Evolutionary conservation across 75 land plant genomes (phyloP).

Genomic region (Azolla pinnata): DNA sequence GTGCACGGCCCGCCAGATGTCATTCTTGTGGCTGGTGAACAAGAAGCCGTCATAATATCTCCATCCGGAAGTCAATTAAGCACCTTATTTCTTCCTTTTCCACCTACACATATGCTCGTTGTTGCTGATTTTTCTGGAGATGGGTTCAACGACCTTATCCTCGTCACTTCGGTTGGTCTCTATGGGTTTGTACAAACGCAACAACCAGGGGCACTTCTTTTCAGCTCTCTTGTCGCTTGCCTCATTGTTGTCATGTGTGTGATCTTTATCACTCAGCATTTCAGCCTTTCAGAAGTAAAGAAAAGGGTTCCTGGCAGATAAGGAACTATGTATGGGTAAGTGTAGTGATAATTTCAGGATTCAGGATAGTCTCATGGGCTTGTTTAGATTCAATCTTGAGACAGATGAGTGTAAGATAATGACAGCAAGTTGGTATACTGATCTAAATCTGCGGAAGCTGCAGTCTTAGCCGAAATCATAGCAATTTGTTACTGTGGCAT

Average conservation of each 20-base stretch:
- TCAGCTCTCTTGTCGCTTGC: slow-evolving; percentile 88
- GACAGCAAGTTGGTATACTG: too few relatives aligned
- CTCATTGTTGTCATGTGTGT: slow-evolving; percentile 82
- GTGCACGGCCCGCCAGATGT: slow-evolving; percentile 43
- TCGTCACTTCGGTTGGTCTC: slow-evolving; percentile 62
- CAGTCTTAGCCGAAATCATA: too few relatives aligned
- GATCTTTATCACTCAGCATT: slow-evolving; percentile 67
- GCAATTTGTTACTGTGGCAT: too few relatives aligned
- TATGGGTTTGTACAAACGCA: slow-evolving; percentile 94
- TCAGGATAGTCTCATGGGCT: too few relatives aligned
- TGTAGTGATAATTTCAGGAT: too few relatives aligned
- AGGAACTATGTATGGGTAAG: too few relatives aligned
- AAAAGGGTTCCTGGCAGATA: slow-evolving; percentile 26
- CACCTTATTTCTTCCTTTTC: slow-evolving; percentile 45
- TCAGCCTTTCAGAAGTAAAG: slow-evolving; percentile 60
- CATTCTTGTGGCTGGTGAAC: slow-evolving; percentile 82
- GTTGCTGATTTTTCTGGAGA: slow-evolving; percentile 77
- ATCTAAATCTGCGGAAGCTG: too few relatives aligned
- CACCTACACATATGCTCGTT: slow-evolving; percentile 59
- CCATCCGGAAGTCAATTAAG: slow-evolving; percentile 57
- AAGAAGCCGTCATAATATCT: slow-evolving; percentile 73
- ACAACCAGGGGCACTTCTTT: slow-evolving; percentile 95
- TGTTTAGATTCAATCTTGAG: too few relatives aligned
- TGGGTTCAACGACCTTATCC: slow-evolving; percentile 79
- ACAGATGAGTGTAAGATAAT: too few relatives aligned